Evolutionary conservation across 179 eudicot species (phyloP).

Genomic region (Amaranthus tricolor): DNA sequence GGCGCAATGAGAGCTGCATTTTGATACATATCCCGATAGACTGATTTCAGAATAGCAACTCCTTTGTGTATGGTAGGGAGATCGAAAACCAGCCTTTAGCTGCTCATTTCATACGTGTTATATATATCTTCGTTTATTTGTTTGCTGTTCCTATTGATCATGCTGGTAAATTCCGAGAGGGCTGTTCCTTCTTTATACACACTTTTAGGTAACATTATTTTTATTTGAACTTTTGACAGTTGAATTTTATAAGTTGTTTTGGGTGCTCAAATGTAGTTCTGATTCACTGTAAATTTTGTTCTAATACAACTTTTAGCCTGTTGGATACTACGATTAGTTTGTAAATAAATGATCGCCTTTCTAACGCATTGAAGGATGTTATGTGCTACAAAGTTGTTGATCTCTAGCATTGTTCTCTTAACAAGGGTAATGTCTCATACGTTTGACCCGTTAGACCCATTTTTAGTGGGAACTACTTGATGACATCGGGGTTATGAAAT

Average conservation of each 20-base stretch:
- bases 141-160: constrained; percentile 14
- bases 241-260: background rate
- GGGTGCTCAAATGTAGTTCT: background rate
- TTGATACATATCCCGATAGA: constrained; percentile 23
- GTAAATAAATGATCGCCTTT: no score
- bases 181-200: background rate
- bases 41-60: constrained; percentile 11
- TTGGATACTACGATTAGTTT: no score
- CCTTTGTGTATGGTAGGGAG: constrained; percentile 24
- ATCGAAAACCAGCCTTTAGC: constrained; percentile 17
- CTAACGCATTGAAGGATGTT: no score
- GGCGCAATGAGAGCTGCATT: constrained; percentile 73
- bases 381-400: no score
- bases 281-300: no score
- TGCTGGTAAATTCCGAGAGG: constrained; percentile 23
- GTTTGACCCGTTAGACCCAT: no score
- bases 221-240: constrained; percentile 9
- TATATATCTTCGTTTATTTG: constrained; percentile 16
- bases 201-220: constrained; percentile 23
- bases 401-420: no score
- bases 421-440: no score
- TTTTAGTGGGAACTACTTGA: no score
- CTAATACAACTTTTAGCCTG: no score
- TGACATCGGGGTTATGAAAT: no score
- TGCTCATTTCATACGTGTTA: constrained; percentile 25